A percentile compares a stretch with the other conserved stretches of the same genome.
phyloP scores from a whole-genome alignment of 306 rosid genomes.

The Pachyrhizus erosus region DNA sequence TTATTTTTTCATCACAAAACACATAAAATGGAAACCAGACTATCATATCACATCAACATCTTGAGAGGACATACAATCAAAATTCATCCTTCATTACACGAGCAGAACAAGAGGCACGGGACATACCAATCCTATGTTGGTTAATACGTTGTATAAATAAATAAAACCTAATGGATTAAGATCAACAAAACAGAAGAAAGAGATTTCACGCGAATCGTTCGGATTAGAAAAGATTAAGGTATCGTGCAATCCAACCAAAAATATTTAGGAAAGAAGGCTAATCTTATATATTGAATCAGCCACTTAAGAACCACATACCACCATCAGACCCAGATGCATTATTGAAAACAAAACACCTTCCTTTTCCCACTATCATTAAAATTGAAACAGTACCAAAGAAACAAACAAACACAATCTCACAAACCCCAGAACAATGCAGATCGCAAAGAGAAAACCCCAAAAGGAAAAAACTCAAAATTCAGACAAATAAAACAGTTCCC shows the following conservation, averaged over 20 bases:
- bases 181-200: not conserved
- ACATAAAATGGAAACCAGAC: not conserved
- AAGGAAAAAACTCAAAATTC: not conserved
- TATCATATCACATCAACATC: not conserved
- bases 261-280: not conserved
- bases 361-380: not conserved
- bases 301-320: not conserved
- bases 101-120: not conserved
- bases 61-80: not conserved
- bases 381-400: not conserved
- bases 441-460: slow-evolving; percentile 13
- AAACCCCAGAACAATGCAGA: slow-evolving; percentile 17
- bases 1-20: not conserved
- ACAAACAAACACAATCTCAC: not conserved
- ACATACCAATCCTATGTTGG: not conserved
- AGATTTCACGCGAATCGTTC: not conserved
- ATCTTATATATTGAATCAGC: not conserved
- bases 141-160: not conserved
- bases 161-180: not conserved
- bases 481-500: not conserved
- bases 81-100: not conserved
- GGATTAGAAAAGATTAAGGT: not conserved
- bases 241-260: not conserved
- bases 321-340: not conserved
- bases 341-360: not conserved